Base-by-base conservation (phyloP, 2,329 filamentous ascomycete genomes). In the Penicillium sp. region DNA sequence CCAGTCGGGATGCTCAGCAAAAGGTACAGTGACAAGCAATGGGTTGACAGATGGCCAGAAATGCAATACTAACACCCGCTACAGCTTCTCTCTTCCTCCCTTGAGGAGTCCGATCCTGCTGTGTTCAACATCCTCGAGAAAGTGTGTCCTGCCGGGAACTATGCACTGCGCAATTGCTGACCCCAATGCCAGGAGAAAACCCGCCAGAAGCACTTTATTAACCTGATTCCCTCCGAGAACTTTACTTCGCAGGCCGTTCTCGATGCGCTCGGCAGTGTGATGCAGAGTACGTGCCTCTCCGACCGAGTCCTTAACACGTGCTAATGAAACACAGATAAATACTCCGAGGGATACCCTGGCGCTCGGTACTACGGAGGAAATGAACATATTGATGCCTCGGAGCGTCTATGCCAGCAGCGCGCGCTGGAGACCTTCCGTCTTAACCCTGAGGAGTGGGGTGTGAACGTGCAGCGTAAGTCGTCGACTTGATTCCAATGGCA, bases 121-220 rank as follows among this genome's bases (percentile, higher is more conserved):
- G 86, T 97, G 58, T 95, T 84, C 69, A 83, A 88, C 46, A 96
- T 97, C 63, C 83, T 97, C 61, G 87, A 95, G 72, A 92, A 90
- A 81, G 90, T 95, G 73, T 63, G 72, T 51, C 50, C 55, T 55
- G 9, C 39, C 27, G 29, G 12, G 37, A 55, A 32, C 50, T 50
- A 15, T 25, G 42, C 33, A 32, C 29, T 8, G 46, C 38, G 25
- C 25, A 43, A 27, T 20, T n/a, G 23, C 59, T 66, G 18, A 67
- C 33, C 31, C 23, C 40, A 42, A 40, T 23, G 4, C 13, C 62
- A 95, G 89, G 93, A 98, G 78, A 97, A 97, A 82, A 81, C 81
- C 60, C 83, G 93, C 61, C 93, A 98, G 73, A 95, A 95, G 74
- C 90, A 97, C 72, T 98, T 96, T 67, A 95, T 98, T 76, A 97